These are phyloP conservation scores for Puya raimondii DNA, from an alignment of 176 grass and related monocot genomes.

Conservation along the genomic window DNA sequence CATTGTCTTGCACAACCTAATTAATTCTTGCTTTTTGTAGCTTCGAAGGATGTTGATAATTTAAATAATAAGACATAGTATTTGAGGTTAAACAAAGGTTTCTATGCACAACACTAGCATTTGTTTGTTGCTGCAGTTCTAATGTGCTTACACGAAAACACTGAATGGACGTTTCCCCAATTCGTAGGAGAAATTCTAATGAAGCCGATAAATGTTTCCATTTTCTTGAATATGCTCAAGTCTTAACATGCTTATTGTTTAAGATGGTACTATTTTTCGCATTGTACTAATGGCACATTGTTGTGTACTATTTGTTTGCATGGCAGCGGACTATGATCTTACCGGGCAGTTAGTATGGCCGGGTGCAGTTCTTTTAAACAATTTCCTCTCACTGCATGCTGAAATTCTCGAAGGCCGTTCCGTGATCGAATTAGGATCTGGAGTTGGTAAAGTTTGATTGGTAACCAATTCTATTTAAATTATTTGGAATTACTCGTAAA, in stretches of 20 bases:
- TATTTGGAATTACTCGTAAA: slow-evolving; percentile 15
- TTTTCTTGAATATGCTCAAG: neutral
- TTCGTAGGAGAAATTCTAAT: no score
- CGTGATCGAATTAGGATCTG: slow-evolving; percentile 79
- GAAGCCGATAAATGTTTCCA: no score
- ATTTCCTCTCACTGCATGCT: slow-evolving; percentile 70
- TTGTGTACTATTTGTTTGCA: slow-evolving; percentile 19
- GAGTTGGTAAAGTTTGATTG: slow-evolving; percentile 56
- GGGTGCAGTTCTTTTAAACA: slow-evolving; percentile 84
- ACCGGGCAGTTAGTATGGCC: slow-evolving; percentile 94
- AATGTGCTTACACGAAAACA: no score
- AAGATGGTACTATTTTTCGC: neutral
- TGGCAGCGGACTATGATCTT: slow-evolving; percentile 94
- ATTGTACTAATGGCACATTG: neutral
- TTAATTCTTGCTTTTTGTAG: no score
- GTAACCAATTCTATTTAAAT: slow-evolving; percentile 5
- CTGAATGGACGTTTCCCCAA: no score
- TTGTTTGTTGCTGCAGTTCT: no score
- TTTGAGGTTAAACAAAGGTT: no score
- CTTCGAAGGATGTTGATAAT: no score
- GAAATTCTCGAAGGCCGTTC: slow-evolving; percentile 54
- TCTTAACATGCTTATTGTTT: neutral
- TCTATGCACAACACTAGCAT: no score
- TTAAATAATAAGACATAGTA: no score
- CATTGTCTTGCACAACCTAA: no score